Evolutionary conservation across 108 stramenopile species (phyloP), one percentile per base, ranked within the genome.

Genomic region (Skeletonema costatum): DNA sequence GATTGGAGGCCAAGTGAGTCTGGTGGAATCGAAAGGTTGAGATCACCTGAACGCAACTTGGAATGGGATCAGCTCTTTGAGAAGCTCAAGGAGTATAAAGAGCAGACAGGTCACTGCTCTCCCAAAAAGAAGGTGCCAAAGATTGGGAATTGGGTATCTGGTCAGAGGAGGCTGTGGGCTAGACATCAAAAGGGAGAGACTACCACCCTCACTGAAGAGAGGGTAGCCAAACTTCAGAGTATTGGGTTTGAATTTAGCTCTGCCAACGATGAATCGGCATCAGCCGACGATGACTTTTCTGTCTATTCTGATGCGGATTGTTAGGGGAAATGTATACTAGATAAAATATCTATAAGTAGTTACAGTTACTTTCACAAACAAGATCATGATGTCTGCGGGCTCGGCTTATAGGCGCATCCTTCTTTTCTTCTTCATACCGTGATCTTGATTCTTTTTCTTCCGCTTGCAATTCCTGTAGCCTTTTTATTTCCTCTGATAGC

Each of bases 141-240:
- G 69, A 46, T 70, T 13, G 51, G 51, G 13, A 32, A 21, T 53
- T 70, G 69, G 69, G 31, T 30, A 14, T 25, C 32, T 7, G 35
- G 69, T 14, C 44, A 50, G 32, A 53, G 69, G 48, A 53, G 33
- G 50, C n/a, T 70, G 14, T 70, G 48, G 44, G 53, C 50, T 4
- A 17, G 48, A 7, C 58, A 56, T 32, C 86, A 74, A 9, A 76
- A 81, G n/a, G 79, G 79, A 5, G 81, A 85, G 14, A 65, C 62
- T 36, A 85, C 88, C 9, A 67, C 83, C 8, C 83, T 88, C 69
- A 86, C 76, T 1, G 71, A 84, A 3, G 88, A 87, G 69, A 76
- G 84, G 16, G 69, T 83, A 36, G 48, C 60, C 36, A 68, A 61
- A 3, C 64, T 89, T 19, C 81, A 87, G 17, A 42, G 59, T 41